Percentiles rank a stretch among this genome's conserved stretches.
phyloP scores from a whole-genome alignment of 371 early-diverging fungal genomes.

The Mucor indicus region DNA sequence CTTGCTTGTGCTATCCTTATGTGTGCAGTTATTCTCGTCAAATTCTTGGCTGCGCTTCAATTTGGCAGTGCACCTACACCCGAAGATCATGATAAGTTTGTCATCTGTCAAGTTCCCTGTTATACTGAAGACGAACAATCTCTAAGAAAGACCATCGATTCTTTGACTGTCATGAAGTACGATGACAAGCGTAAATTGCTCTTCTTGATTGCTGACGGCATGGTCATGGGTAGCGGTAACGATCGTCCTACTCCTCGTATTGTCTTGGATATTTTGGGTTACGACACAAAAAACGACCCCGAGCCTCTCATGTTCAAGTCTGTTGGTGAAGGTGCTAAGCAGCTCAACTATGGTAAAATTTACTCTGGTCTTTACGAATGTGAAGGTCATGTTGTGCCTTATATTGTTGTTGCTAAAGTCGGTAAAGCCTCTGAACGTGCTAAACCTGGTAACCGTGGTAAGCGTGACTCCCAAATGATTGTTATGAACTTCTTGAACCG shows the following conservation, averaged over 20 bases:
- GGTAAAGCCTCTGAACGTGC: slow-evolving; percentile 74
- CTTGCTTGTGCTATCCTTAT: slow-evolving; percentile 73
- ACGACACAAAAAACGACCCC: slow-evolving; percentile 78
- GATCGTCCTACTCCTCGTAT: slow-evolving; percentile 96
- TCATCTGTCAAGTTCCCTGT: slow-evolving; percentile 93
- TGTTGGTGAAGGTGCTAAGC: slow-evolving; percentile 82
- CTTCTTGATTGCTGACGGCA: slow-evolving; percentile 85
- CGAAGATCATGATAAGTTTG: slow-evolving; percentile 86
- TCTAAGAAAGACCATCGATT: slow-evolving; percentile 88
- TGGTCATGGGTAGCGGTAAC: slow-evolving; percentile 93
- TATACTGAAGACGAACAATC: slow-evolving; percentile 97
- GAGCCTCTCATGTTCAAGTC: slow-evolving; percentile 89
- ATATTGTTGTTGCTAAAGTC: slow-evolving; percentile 90
- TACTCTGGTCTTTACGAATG: slow-evolving; percentile 94
- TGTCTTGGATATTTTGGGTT: slow-evolving; percentile 88
- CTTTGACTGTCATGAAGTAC: slow-evolving; percentile 82
- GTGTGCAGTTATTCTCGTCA: slow-evolving; percentile 76
- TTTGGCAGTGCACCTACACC: slow-evolving; percentile 73
- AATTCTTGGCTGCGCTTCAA: slow-evolving; percentile 89
- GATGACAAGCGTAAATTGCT: slow-evolving; percentile 93
- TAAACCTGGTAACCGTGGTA: slow-evolving; percentile 96
- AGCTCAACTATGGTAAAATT: slow-evolving; percentile 94
- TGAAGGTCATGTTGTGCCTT: slow-evolving; percentile 85
- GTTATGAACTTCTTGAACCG: slow-evolving; percentile 96
- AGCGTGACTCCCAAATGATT: slow-evolving; percentile 98